Evolutionary conservation across 768 basidiomycete genomes (phyloP), one percentile per base, ranked within the genome.

Genomic region (Lepiota brunneoincarnata): DNA sequence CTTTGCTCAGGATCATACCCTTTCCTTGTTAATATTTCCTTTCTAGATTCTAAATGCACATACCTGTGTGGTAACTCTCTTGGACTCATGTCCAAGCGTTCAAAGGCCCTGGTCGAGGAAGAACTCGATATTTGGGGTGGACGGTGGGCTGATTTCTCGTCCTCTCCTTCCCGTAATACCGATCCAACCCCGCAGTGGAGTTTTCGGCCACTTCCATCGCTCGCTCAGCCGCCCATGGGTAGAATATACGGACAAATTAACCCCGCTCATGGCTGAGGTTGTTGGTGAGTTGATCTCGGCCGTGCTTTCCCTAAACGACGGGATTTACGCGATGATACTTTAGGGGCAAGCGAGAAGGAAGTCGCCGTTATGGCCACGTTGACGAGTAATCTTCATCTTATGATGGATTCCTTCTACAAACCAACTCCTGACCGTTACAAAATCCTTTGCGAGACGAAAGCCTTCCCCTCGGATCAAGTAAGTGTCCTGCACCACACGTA

Each of bases 21-120:
- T 35, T 41, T 49, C 49, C 50, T n/a, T 34, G 24, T 48, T 35
- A 20, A 36, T 55, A 17, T 24, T 31, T 56, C 47, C 20, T 36
- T 44, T 57, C 70, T 68, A 76, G 81, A 82, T 46, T 67, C 64
- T 51, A 72, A 75, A 51, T 86, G 83, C 67, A 83, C 86, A 31
- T 99, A 99, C 69, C 84, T 99, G 48, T 95, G 92, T 67, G 97
- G 97, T 31, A 98, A 99, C 73, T 98, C 94, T 21, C 80, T 98
- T 9, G 97, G 97, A 3, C 77, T 88, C 51, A 74, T 91, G 63
- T 82, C 90, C 40, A 91, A 85, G 66, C 76, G 82, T 35, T 89
- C 94, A 26, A 78, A 80, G 58, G 67, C 76, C 56, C 75, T 94
- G 40, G 74, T 98, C 14, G 73, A 88, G 58, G 83, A 96, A 69